phyloP scores from a whole-genome alignment of 2,329 filamentous ascomycete species.

The Alternaria brassicae region DNA sequence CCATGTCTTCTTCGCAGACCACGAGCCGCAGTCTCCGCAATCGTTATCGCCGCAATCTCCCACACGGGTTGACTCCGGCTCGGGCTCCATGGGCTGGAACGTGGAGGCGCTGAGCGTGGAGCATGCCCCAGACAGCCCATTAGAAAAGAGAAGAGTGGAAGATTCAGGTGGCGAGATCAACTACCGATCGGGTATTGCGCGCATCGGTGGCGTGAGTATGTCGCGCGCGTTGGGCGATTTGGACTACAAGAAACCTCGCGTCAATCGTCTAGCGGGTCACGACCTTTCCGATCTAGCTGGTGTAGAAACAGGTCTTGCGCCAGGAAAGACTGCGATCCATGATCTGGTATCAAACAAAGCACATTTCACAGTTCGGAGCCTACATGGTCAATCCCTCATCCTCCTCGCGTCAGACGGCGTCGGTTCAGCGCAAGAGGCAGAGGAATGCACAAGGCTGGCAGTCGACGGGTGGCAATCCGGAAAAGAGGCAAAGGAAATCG shows the following conservation, averaged over 20 bases:
- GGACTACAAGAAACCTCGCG: constrained; percentile 33
- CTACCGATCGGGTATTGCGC: constrained; percentile 28
- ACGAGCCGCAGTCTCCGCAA: constrained; percentile 10
- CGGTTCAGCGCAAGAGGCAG: constrained; percentile 26
- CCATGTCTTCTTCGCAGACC: constrained; percentile 28
- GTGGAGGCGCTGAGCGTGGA: constrained; percentile 27
- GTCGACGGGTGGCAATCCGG: constrained; percentile 25
- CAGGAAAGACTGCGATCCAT: constrained; percentile 27
- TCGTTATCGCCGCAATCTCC: constrained; percentile 9
- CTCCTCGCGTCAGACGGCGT: constrained; percentile 35
- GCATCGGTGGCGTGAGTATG: constrained; percentile 38
- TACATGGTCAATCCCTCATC: constrained; percentile 27
- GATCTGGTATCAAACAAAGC: constrained; percentile 36
- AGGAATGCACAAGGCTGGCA: constrained; percentile 25
- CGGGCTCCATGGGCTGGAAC: constrained; percentile 24
- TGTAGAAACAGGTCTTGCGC: constrained; percentile 33
- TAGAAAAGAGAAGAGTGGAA: constrained; percentile 32
- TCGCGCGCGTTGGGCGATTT: constrained; percentile 32
- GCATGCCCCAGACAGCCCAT: constrained; percentile 27
- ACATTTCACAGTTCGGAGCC: constrained; percentile 25
- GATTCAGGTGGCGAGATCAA: constrained; percentile 33
- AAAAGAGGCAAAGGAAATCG: constrained; percentile 24
- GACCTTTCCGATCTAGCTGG: constrained; percentile 33
- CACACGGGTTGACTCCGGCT: constrained; percentile 7
- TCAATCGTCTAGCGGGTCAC: constrained; percentile 35